Percentiles rank a stretch among this genome's conserved stretches.
phyloP scores from a whole-genome alignment of 495 filamentous ascomycete species.

The Aspergillus avenaceus region DNA sequence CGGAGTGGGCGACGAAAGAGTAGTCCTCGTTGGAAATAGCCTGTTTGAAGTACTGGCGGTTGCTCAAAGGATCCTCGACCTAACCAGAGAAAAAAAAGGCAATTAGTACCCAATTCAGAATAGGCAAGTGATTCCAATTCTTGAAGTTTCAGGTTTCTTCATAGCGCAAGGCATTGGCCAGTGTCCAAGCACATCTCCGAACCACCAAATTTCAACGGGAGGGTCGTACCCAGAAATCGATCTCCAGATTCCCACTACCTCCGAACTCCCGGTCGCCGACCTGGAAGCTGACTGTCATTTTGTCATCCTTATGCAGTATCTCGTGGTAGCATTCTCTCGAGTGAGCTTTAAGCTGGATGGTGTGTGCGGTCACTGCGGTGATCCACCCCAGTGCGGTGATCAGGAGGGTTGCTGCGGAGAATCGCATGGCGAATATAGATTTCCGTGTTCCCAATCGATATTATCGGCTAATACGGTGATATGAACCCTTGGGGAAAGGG shows the following conservation, averaged over 20 bases:
- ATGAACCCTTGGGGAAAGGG: slow-evolving; percentile 3
- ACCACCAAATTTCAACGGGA: background rate
- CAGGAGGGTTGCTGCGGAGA: slow-evolving; percentile 49
- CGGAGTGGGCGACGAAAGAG: slow-evolving; percentile 78
- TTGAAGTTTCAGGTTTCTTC: background rate
- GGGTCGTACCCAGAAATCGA: slow-evolving; percentile 91
- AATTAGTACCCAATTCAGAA: slow-evolving; percentile 11
- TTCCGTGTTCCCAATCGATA: background rate
- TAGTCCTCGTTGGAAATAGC: slow-evolving; percentile 84
- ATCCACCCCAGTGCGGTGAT: slow-evolving; percentile 64
- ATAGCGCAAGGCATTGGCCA: background rate
- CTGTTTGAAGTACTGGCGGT: slow-evolving; percentile 73
- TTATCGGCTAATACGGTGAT: slow-evolving; percentile 7
- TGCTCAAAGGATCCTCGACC: slow-evolving; percentile 78
- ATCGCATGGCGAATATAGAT: slow-evolving; percentile 42
- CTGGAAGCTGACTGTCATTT: slow-evolving; percentile 98
- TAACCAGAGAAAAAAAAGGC: slow-evolving; percentile 8
- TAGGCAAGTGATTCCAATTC: background rate
- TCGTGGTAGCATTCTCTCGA: slow-evolving; percentile 97
- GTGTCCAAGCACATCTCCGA: background rate
- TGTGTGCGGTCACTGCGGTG: slow-evolving; percentile 70
- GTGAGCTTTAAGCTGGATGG: slow-evolving; percentile 89
- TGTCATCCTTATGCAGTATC: slow-evolving; percentile 83
- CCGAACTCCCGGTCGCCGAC: slow-evolving; percentile 97
- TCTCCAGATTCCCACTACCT: slow-evolving; percentile 86